Evolutionary conservation across 2,329 filamentous ascomycete genomes (phyloP).

Genomic region (Phyllosticta citriasiana): DNA sequence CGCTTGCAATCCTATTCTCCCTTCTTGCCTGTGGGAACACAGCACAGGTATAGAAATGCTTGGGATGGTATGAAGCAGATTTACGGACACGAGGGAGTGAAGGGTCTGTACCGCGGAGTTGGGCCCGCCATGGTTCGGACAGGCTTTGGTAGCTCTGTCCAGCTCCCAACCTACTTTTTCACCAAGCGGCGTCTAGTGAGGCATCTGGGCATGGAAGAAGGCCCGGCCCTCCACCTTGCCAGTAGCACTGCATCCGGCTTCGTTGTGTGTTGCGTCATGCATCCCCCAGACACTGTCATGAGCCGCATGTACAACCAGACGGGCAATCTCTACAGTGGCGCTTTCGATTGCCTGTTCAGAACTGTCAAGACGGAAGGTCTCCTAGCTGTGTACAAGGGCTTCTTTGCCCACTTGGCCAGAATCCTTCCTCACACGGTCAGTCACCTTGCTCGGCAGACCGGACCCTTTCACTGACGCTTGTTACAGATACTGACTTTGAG

Average conservation of each 20-base stretch:
- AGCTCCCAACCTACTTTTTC: constrained; percentile 96
- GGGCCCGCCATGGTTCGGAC: constrained; percentile 92
- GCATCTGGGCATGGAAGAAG: constrained; percentile 83
- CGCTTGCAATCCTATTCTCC: constrained; percentile 88
- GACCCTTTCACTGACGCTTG: neutral
- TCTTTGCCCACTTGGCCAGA: constrained; percentile 84
- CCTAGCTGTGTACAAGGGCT: constrained; percentile 94
- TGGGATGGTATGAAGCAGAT: constrained; percentile 75
- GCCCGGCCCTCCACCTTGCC: constrained; percentile 75
- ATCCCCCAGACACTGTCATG: constrained; percentile 98
- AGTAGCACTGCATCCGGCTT: constrained; percentile 88
- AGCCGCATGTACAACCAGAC: constrained; percentile 98
- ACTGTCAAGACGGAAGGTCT: constrained; percentile 86
- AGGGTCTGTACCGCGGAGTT: constrained; percentile 81
- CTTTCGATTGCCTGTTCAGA: constrained; percentile 84
- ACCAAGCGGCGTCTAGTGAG: constrained; percentile 77
- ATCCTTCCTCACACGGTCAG: constrained; percentile 83
- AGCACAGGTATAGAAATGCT: constrained; percentile 83
- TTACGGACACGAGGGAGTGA: constrained; percentile 63
- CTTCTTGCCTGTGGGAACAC: constrained; percentile 89
- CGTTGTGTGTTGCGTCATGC: constrained; percentile 96
- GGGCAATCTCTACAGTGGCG: constrained; percentile 88
- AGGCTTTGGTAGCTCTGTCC: constrained; percentile 89
- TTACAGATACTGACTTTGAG: constrained; percentile 74
- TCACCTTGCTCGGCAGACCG: constrained; percentile 2